A percentile compares a stretch with the other conserved stretches of the same genome.
Evolutionary conservation across 2,329 filamentous ascomycete genomes (phyloP).

Genomic region (Alternaria infectoria): DNA sequence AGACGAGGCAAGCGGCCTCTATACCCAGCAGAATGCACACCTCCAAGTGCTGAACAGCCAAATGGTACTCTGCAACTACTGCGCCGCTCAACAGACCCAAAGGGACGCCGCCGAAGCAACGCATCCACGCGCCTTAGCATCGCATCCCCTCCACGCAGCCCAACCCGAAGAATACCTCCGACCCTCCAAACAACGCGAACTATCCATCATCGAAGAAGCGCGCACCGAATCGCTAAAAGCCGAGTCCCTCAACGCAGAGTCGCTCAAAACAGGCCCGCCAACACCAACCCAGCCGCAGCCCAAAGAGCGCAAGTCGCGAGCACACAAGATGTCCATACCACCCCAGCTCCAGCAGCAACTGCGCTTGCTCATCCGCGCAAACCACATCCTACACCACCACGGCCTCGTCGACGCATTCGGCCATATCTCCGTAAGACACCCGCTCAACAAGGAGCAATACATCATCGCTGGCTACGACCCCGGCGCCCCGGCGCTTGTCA

Average conservation of each 20-base stretch:
- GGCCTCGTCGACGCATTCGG: conserved; percentile 61
- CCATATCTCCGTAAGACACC: conserved; percentile 60
- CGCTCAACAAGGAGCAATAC: conserved; percentile 53
- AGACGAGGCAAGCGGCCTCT: neutral
- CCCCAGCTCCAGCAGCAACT: conserved; percentile 22
- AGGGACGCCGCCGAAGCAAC: neutral
- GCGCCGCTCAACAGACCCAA: conserved; percentile 2
- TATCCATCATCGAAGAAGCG: neutral
- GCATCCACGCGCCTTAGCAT: neutral
- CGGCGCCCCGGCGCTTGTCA: conserved; percentile 57
- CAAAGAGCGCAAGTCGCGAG: neutral
- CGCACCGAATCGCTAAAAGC: neutral
- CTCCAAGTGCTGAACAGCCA: neutral
- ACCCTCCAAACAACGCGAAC: neutral
- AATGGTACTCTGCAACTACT: conserved; percentile 14
- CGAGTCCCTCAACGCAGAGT: neutral
- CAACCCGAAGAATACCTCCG: neutral
- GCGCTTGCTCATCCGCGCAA: conserved; percentile 36
- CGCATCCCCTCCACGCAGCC: neutral
- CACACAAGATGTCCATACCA: conserved; percentile 11
- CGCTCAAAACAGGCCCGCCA: neutral
- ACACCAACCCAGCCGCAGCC: neutral
- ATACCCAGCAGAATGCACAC: neutral
- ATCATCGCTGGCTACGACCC: conserved; percentile 55
- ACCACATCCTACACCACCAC: conserved; percentile 60